Base-by-base conservation (phyloP, 2,329 filamentous ascomycete species). In the Colletotrichum siamense region DNA sequence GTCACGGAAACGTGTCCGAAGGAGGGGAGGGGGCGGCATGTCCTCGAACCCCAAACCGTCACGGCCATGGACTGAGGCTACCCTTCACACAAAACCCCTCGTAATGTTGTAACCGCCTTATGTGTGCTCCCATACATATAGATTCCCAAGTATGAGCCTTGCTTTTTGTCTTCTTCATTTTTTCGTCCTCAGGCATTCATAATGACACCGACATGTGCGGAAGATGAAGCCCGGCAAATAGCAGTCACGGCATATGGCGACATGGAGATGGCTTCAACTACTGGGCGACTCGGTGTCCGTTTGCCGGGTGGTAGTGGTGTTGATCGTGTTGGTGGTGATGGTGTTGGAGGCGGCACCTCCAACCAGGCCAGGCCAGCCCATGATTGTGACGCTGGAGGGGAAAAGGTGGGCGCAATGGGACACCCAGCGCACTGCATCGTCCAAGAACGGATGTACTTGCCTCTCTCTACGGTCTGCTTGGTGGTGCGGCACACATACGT, bases 71-170 rank as follows among this genome's bases (percentile, higher is more conserved):
- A 68, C 65, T 63, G 65, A 63, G 61, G 62, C 65, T 24, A 52
- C n/a, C 55, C 55, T 61, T 36, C 44, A 22, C 44, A 24, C 44
- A 52, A 26, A 24, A 77, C 44, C 69, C 73, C 73, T 75, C 66
- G 71, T 77, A 77, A 77, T 77, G 75, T 30, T 75, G 75, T 77
- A 71, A 71, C 70, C 49, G 63, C 67, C 62, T 52, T 71, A 67
- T 75, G 67, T 75, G 75, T 77, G 71, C 72, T 66, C 55, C 72
- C 66, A 66, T 64, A 77, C 74, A 69, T 49, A 74, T 76, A 76
- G 70, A 76, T 76, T 76, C 70, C 70, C 74, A 76, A 69, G 74
- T 74, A 76, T 76, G 74, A 76, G 74, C 74, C 70, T 76, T 76
- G 61, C 34, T 30, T 61, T 64, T 39, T 65, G 8, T 28, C 30